Conservation (phyloP, 2,329 filamentous ascomycete genomes). For the Incumbomyces delicatus region DNA sequence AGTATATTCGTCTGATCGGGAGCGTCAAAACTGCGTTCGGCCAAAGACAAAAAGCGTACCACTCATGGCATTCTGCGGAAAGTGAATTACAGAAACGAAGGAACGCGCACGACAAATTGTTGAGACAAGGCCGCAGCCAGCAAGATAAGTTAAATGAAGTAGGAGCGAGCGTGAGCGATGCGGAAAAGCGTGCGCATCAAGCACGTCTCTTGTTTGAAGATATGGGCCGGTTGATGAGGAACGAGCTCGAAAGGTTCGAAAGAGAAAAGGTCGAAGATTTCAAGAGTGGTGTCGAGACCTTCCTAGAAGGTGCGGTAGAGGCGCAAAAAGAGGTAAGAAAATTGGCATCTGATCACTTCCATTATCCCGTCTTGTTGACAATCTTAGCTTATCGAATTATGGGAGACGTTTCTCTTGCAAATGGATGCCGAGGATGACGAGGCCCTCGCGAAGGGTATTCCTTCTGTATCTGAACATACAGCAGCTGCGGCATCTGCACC, state of each 20-base stretch:
- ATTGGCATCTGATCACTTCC: neutral
- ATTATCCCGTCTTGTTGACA: neutral
- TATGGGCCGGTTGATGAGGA: constrained; percentile 88
- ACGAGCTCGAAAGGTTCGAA: constrained; percentile 88
- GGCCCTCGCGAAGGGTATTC: constrained; percentile 28
- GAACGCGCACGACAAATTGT: constrained; percentile 81
- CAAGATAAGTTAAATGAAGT: constrained; percentile 91
- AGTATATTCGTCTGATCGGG: constrained; percentile 93
- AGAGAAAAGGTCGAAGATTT: constrained; percentile 98
- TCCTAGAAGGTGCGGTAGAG: constrained; percentile 91
- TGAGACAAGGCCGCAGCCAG: constrained; percentile 88
- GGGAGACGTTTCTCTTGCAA: constrained; percentile 97
- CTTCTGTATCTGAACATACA: neutral
- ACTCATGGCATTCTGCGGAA: constrained; percentile 87
- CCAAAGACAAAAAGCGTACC: constrained; percentile 90
- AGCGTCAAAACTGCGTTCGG: constrained; percentile 88
- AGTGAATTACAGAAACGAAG: constrained; percentile 85
- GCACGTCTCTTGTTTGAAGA: constrained; percentile 86
- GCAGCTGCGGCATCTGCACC: neutral
- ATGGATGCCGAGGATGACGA: constrained; percentile 83
- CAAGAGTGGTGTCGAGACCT: constrained; percentile 95
- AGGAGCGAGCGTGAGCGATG: constrained; percentile 86
- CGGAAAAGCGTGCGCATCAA: constrained; percentile 86
- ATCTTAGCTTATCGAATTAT: constrained; percentile 72
- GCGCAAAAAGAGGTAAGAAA: constrained; percentile 86